Evolutionary conservation across 345 rosid genomes (phyloP).

Genomic region (Excoecaria cochinchinensis): DNA sequence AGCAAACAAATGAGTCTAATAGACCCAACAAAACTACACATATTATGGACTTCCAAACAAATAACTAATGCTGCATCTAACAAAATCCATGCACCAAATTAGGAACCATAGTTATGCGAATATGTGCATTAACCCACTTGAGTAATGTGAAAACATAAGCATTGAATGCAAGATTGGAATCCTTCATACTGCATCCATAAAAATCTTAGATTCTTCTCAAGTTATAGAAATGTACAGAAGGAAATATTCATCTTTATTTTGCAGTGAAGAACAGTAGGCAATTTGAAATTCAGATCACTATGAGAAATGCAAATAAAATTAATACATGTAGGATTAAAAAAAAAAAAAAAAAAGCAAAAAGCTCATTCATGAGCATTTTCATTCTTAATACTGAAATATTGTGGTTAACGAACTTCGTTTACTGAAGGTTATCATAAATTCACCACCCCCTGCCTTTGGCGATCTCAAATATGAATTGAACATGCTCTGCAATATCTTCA

Average conservation of each 20-base stretch:
- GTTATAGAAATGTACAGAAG: background rate
- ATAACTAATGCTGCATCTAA: background rate
- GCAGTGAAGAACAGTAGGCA: background rate
- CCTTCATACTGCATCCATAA: background rate
- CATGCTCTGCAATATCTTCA: background rate
- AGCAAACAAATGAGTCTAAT: background rate
- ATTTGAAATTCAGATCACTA: background rate
- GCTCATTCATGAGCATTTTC: background rate
- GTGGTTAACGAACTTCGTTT: no score
- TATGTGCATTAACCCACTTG: background rate
- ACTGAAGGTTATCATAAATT: no score
- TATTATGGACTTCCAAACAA: background rate
- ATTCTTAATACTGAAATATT: background rate
- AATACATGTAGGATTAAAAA: background rate
- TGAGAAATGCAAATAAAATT: background rate
- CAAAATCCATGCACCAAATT: background rate
- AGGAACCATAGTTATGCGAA: background rate
- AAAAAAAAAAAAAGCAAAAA: background rate
- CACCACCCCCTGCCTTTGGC: no score
- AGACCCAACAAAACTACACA: background rate
- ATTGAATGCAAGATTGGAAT: background rate
- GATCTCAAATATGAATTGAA: no score
- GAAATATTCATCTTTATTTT: background rate
- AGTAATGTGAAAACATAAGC: background rate
- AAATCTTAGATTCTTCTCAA: background rate